Conservation (phyloP, 2,329 filamentous ascomycete genomes). For the Cladosporium sp. region DNA sequence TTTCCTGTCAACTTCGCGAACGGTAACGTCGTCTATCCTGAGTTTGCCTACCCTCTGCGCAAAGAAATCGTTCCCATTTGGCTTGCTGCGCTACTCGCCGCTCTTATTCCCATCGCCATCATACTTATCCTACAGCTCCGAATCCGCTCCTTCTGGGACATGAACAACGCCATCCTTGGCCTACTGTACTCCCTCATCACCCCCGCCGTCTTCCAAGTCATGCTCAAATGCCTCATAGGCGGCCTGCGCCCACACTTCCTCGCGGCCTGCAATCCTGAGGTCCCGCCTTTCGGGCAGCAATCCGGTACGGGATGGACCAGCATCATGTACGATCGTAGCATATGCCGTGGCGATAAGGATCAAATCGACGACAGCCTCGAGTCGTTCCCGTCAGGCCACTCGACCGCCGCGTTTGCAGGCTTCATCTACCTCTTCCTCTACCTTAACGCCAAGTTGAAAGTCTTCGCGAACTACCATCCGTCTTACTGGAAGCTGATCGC, state of each 20-base stretch:
- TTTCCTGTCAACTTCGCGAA: constrained; percentile 65
- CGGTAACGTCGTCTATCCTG: constrained; percentile 64
- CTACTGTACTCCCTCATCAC: constrained; percentile 66
- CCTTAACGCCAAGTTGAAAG: constrained; percentile 74
- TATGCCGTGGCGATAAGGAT: constrained; percentile 63
- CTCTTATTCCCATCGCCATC: constrained; percentile 61
- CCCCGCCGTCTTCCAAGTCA: constrained; percentile 72
- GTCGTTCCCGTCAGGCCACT: constrained; percentile 70
- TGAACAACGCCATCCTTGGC: constrained; percentile 67
- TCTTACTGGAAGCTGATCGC: constrained; percentile 69
- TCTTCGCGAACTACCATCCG: constrained; percentile 68
- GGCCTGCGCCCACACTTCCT: constrained; percentile 29
- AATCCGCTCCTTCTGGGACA: constrained; percentile 42
- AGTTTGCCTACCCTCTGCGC: constrained; percentile 67
- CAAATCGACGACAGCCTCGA: constrained; percentile 67
- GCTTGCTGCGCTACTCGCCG: constrained; percentile 62
- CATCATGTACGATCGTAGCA: constrained; percentile 65
- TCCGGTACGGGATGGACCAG: constrained; percentile 51
- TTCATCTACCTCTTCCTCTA: constrained; percentile 69
- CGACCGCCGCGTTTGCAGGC: constrained; percentile 67
- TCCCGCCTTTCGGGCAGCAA: constrained; percentile 40
- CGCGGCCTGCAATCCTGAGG: constrained; percentile 59
- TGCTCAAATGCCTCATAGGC: constrained; percentile 71
- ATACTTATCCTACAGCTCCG: constrained; percentile 65
- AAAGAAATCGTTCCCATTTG: constrained; percentile 69